phyloP scores from a whole-genome alignment of 2,329 filamentous ascomycete species.

The Arthrobotrys sinensis region DNA sequence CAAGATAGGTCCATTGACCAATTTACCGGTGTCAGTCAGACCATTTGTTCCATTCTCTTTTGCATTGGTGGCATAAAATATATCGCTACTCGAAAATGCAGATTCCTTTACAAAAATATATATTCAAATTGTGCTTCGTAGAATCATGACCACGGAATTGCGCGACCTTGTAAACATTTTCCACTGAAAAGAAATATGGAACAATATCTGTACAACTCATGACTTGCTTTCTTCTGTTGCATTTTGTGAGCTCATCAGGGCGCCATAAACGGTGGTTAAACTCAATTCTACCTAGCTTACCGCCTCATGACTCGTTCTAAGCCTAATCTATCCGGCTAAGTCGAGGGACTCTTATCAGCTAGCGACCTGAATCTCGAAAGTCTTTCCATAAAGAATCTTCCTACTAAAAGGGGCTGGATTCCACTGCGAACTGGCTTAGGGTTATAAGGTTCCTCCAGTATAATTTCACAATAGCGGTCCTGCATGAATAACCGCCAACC shows the following conservation, averaged over 20 bases:
- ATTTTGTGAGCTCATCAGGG: constrained; percentile 2
- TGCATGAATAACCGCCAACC: not conserved
- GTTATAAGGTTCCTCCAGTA: not conserved
- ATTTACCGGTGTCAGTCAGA: too few relatives aligned
- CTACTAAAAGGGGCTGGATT: constrained; percentile 8
- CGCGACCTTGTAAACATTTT: too few relatives aligned
- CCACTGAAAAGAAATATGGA: not conserved
- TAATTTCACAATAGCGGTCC: not conserved
- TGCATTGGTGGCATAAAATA: too few relatives aligned
- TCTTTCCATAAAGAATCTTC: not conserved
- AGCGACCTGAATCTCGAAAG: not conserved
- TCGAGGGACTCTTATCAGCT: not conserved
- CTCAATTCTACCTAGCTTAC: not conserved
- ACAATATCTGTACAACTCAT: not conserved
- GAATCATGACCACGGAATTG: too few relatives aligned
- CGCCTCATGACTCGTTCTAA: not conserved
- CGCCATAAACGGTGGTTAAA: not conserved
- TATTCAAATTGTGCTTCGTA: too few relatives aligned
- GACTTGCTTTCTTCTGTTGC: constrained; percentile 4
- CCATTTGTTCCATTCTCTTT: too few relatives aligned
- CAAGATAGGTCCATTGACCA: too few relatives aligned
- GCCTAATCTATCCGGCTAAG: not conserved
- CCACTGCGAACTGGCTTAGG: not conserved
- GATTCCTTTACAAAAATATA: too few relatives aligned
- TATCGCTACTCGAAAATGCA: too few relatives aligned